Evolutionary conservation across 768 basidiomycete genomes (phyloP), one percentile per base, ranked within the genome.

Genomic region (Trametes cubensis): DNA sequence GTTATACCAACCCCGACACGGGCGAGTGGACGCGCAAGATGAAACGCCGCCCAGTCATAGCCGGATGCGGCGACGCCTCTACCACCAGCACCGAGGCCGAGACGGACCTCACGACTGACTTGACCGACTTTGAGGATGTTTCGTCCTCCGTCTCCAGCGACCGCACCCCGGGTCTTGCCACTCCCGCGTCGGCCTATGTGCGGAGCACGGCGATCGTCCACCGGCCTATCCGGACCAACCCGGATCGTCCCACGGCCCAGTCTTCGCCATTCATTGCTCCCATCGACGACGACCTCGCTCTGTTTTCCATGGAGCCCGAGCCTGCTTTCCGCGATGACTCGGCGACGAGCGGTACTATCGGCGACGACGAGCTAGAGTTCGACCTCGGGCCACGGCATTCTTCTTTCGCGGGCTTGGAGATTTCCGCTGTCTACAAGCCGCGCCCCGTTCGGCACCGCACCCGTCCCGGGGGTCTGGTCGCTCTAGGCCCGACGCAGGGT

Each of bases 351-450:
- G 60, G 64, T 10, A 10, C 42, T 15, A 42, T 57, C 11, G 61
- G 39, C 3, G 64, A 60, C 48, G 67, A 61, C 42, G 61, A 59
- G 20, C 52, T 55, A 42, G 61, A 59, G 25, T 48, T 55, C 13
- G 58, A 60, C 6, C 52, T 58, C 45, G 63, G 44, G 0, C 28
- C 52, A 23, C 53, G 38, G 34, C 61, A 17, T 45, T 65, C 70
- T 4, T 74, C 80, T 60, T 71, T 78, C 18, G 73, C 86, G 55
- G 84, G 85, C 69, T 80, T 92, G 59, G 87, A 88, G 68, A 89
- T 91, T 50, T 75, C 82, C 3, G 80, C 85, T 3, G 90, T 92
- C 11, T 90, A 84, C 76, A 90, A 91, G 67, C 89, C 89, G 1
- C 83, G 86, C 0, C 88, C 88, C 2, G 74, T 82, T 65, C 85